Evolutionary conservation across 805 yeast species (phyloP).

Genomic region (Candida jianshihensis): DNA sequence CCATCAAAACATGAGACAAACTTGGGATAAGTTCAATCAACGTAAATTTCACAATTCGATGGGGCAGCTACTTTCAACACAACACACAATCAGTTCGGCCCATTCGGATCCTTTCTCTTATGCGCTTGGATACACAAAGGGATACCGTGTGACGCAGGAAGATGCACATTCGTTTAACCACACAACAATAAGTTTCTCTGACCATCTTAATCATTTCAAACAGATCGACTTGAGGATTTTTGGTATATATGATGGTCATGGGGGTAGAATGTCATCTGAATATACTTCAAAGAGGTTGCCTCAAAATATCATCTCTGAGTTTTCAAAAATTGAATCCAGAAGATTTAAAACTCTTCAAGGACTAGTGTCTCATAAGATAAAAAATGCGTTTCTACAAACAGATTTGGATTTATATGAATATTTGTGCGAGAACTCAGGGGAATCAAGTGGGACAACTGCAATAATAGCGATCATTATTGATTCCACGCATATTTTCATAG

Average conservation of each 20-base stretch:
- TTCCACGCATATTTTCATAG: conserved; percentile 42
- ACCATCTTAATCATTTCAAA: conserved; percentile 13
- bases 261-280: conserved; percentile 58
- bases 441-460: conserved; percentile 47
- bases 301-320: conserved; percentile 11
- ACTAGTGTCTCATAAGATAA: conserved; percentile 29
- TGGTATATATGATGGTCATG: conserved; percentile 82
- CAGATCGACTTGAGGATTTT: conserved; percentile 36
- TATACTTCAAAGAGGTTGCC: conserved; percentile 35
- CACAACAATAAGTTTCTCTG: conserved; percentile 28
- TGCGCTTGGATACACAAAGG: conserved; percentile 72
- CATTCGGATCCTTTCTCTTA: conserved; percentile 35
- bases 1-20: no score
- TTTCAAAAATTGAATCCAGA: conserved; percentile 8
- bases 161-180: conserved; percentile 60
- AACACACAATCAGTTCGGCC: conserved; percentile 46
- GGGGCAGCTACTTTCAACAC: conserved; percentile 75
- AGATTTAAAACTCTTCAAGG: conserved; percentile 28
- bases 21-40: no score
- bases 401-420: conserved; percentile 38
- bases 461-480: conserved; percentile 39
- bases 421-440: conserved; percentile 18
- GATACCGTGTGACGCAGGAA: conserved; percentile 68
- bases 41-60: no score
- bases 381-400: conserved; percentile 37